Evolutionary conservation across 1,139 yeast genomes (phyloP).

Genomic region (Zygoascus sp.): DNA sequence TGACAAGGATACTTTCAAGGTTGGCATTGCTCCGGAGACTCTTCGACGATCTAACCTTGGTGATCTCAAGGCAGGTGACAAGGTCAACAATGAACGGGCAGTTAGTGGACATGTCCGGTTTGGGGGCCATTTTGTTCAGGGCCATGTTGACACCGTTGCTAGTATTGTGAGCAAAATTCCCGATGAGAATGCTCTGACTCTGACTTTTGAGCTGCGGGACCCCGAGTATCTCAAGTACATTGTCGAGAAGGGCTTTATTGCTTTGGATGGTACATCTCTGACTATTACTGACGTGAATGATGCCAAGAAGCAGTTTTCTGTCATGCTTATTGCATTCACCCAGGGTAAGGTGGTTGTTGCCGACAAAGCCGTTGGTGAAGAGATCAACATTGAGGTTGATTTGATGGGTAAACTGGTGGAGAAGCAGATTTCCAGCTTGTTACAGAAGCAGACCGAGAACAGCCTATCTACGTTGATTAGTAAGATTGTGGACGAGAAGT

Average conservation of each 20-base stretch:
- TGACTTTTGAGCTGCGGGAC: conserved; percentile 71
- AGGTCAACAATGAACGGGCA: conserved; percentile 88
- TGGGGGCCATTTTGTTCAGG: conserved; percentile 98
- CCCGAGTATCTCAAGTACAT: conserved; percentile 60
- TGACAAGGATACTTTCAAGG: conserved; percentile 56
- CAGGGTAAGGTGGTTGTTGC: conserved; percentile 79
- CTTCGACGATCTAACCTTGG: conserved; percentile 77
- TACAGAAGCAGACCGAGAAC: conserved; percentile 40
- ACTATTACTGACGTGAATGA: conserved; percentile 77
- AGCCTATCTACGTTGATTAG: conserved; percentile 44
- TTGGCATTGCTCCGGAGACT: conserved; percentile 93
- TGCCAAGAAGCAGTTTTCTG: conserved; percentile 55
- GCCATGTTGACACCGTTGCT: conserved; percentile 92
- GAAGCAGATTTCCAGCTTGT: conserved; percentile 68
- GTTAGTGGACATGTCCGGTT: conserved; percentile 75
- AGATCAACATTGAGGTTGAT: conserved; percentile 90
- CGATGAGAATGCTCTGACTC: conserved; percentile 78
- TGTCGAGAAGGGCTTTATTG: conserved; percentile 89
- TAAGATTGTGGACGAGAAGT: conserved; percentile 49
- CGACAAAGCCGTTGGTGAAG: conserved; percentile 53
- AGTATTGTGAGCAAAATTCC: conserved; percentile 47
- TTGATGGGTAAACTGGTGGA: conserved; percentile 88
- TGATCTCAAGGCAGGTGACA: conserved; percentile 48
- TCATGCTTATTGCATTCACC: conserved; percentile 89
- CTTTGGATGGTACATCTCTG: conserved; percentile 90